Base-by-base conservation (phyloP, 139 green algal genomes). In the Coelastrella sp. region DNA sequence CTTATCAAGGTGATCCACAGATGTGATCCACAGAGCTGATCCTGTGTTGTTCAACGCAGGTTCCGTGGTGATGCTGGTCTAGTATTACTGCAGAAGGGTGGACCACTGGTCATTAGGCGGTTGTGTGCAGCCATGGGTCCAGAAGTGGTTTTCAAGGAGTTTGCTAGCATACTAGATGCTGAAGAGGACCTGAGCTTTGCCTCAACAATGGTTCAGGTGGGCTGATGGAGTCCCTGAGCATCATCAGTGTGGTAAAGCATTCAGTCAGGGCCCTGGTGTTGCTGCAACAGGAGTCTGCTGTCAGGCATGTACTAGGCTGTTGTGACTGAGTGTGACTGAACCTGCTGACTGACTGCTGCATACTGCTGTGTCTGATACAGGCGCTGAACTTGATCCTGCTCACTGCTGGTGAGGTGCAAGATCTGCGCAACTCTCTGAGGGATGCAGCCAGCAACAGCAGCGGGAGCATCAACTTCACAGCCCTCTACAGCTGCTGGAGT, bases 311-410 rank as follows among this genome's bases (percentile, higher is more conserved):
- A n/a, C n/a, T n/a, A n/a, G n/a, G 60, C 60, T 38, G 0, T 69
- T 35, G 1, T 32, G n/a, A n/a, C n/a, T n/a, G n/a, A n/a, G n/a
- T n/a, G n/a, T n/a, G n/a, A n/a, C n/a, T n/a, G n/a, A n/a, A n/a
- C n/a, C 60, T 32, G 60, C 60, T 2, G 0, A 35, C 60, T 69
- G 1, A 69, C 2, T 19, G n/a, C 19, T 2, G 45, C 11, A 13
- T 57, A 13, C 11, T 57, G 45, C 0, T 69, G 60, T 69, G 0
- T 69, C 0, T 69, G 60, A 13, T 35, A 32, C 94, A 97, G 89
- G 95, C 95, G 5, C 90, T 99, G 41, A 97, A 97, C 87, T 91
- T 99, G 30, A 97, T 99, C 72, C 89, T 99, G 74, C 89, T 99
- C 23, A 98, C 96, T 0, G 92, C 92, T n/a, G 87, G 91, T 1